Base-by-base conservation (phyloP, 1,139 yeast species). In the Debaryomyces subglobosus region DNA sequence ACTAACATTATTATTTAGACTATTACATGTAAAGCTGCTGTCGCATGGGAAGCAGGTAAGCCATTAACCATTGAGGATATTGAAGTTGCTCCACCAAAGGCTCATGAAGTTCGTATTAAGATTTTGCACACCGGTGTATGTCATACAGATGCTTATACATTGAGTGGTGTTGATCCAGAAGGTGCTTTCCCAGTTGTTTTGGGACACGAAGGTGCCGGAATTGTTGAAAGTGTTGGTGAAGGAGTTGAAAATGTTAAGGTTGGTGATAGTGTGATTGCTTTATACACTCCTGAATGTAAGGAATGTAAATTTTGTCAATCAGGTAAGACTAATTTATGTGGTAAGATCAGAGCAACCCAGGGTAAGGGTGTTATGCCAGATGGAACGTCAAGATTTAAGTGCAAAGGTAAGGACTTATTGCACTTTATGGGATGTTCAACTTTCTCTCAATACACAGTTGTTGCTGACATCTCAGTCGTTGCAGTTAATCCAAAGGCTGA, bases 371-470 rank as follows among this genome's bases (percentile, higher is more conserved):
- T 68, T 36, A 66, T 67, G 71, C 98, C 99, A 54, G 98, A 94
- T 68, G 98, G 98, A 16, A 90, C 98, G 42, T 70, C 87, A 40
- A 84, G 99, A 69, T 91, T 94, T 78, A 82, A 81, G 58, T 80
- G 85, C 62, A 85, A 88, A 65, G 98, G 98, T 58, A 80, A 92
- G 74, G 82, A 84, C 44, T 70, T 94, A 52, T 78, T 85, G 58
- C 98, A 94, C 69, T 94, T 89, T 69, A 94, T 94, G 99, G 99
- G 99, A 46, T 88, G 96, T 71, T 92, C 98, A 37, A 89, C 97
- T 32, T 94, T 94, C 70, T 85, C 97, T 38, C 96, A 94, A 75
- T 94, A 94, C 72, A 94, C 99, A 13, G 99, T 94, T 51, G 96
- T 94, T 40, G 96, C 98, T 42, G 99, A 94, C 67, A 94, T 94